Conservation (phyloP, 176 grass and related monocot species). For the Pontederia crassipes region DNA sequence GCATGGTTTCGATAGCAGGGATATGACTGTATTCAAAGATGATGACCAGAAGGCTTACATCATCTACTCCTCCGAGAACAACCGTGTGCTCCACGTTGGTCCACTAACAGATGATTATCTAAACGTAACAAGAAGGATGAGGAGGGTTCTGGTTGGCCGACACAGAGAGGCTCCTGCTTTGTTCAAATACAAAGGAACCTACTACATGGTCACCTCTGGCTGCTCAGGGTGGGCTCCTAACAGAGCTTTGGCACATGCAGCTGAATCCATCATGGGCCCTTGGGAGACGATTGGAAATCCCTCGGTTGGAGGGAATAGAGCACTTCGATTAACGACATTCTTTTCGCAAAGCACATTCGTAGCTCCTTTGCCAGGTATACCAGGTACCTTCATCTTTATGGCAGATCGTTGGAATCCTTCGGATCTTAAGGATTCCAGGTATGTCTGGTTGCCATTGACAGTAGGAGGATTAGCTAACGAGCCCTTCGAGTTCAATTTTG, state of each 20-base stretch:
- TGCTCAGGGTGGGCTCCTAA: constrained; percentile 93
- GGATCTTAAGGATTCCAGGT: constrained; percentile 63
- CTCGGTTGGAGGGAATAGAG: constrained; percentile 67
- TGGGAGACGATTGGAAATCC: constrained; percentile 91
- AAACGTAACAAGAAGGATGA: constrained; percentile 43
- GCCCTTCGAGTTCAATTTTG: constrained; percentile 89
- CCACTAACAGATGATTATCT: constrained; percentile 78
- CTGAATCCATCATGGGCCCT: constrained; percentile 70
- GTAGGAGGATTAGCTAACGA: constrained; percentile 74
- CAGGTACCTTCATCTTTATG: constrained; percentile 90
- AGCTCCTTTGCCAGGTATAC: constrained; percentile 52
- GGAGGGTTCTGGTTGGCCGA: constrained; percentile 51
- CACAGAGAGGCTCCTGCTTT: constrained; percentile 77
- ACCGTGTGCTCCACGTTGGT: constrained; percentile 82
- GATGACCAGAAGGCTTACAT: constrained; percentile 84
- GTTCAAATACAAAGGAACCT: constrained; percentile 73
- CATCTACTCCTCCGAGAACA: constrained; percentile 89
- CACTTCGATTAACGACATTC: constrained; percentile 72
- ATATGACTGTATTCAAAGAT: constrained; percentile 97
- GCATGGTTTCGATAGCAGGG: constrained; percentile 77
- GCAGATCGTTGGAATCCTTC: constrained; percentile 94
- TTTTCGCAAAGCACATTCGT: constrained; percentile 94
- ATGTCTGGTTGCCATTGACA: constrained; percentile 76
- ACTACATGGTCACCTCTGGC: constrained; percentile 97
- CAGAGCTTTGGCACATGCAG: constrained; percentile 63